These are phyloP conservation scores for Austroboletus eburneus DNA, from an alignment of 768 basidiomycete species.

Conservation along the genomic window DNA sequence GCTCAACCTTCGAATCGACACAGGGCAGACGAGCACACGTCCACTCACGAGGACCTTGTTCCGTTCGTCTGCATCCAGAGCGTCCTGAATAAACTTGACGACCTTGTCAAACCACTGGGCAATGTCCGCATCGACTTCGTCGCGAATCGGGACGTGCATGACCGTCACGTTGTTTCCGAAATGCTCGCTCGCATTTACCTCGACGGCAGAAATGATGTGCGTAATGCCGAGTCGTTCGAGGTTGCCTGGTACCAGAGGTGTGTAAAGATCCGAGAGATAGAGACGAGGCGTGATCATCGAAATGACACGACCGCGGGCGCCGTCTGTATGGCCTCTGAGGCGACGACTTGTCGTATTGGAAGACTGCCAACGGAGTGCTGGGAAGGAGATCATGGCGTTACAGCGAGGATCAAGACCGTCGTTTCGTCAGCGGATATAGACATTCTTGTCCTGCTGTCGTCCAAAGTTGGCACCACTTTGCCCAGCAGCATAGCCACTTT, in stretches of 20 bases:
- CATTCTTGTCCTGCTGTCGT: not conserved
- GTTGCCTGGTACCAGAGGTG: slow-evolving; percentile 46
- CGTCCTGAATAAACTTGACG: slow-evolving; percentile 49
- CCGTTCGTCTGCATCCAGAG: slow-evolving; percentile 39
- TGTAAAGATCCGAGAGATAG: slow-evolving; percentile 60
- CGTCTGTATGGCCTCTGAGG: slow-evolving; percentile 5
- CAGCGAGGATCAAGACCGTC: not conserved
- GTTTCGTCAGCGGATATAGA: slow-evolving; percentile 10
- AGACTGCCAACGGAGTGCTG: slow-evolving; percentile 27
- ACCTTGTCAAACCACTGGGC: slow-evolving; percentile 43
- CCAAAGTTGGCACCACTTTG: not conserved
- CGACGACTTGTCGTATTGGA: slow-evolving; percentile 19
- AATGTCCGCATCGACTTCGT: slow-evolving; percentile 40
- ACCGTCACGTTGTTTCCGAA: slow-evolving; percentile 34
- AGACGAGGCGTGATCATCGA: slow-evolving; percentile 43
- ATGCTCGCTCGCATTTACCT: slow-evolving; percentile 31
- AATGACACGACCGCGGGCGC: slow-evolving; percentile 19
- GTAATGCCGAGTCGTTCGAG: slow-evolving; percentile 62
- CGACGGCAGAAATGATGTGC: slow-evolving; percentile 66
- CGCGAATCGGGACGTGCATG: slow-evolving; percentile 51
- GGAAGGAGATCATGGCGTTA: slow-evolving; percentile 31
- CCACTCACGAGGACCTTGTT: slow-evolving; percentile 49
- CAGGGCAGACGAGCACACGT: not conserved
- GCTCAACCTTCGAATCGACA: not conserved
- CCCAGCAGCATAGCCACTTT: slow-evolving; percentile 14